phyloP scores from a whole-genome alignment of 2,329 filamentous ascomycete species.

The Exophiala aquamarina region DNA sequence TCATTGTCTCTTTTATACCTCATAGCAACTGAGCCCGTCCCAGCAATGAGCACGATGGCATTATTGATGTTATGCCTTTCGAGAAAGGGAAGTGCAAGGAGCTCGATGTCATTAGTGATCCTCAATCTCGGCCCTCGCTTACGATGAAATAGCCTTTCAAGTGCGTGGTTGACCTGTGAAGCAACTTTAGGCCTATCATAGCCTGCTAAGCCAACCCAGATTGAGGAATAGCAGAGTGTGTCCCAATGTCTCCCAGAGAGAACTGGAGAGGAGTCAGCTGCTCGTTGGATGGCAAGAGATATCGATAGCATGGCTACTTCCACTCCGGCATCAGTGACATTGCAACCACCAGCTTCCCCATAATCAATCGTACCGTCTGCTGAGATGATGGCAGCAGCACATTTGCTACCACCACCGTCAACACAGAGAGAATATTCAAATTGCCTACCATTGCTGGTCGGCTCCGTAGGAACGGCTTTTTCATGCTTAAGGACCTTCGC shows the following conservation, averaged over 20 bases:
- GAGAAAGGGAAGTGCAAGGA: conserved; percentile 34
- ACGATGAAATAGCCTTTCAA: conserved; percentile 34
- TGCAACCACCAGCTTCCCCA: conserved; percentile 40
- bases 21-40: conserved; percentile 47
- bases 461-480: not conserved
- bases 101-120: conserved; percentile 43
- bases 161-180: conserved; percentile 28
- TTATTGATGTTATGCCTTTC: conserved; percentile 23
- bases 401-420: conserved; percentile 46
- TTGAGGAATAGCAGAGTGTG: conserved; percentile 29
- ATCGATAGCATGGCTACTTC: conserved; percentile 31
- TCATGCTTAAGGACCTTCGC: conserved; percentile 23
- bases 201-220: conserved; percentile 44
- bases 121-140: conserved; percentile 25
- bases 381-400: conserved; percentile 39
- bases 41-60: conserved; percentile 41
- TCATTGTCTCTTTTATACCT: conserved; percentile 32
- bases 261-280: conserved; percentile 17
- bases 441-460: conserved; percentile 7
- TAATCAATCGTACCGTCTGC: conserved; percentile 27
- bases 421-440: conserved; percentile 36
- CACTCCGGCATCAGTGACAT: conserved; percentile 36
- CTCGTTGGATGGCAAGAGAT: conserved; percentile 30
- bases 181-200: conserved; percentile 38
- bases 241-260: conserved; percentile 1